These are phyloP conservation scores for Eucommia ulmoides DNA, from an alignment of 257 asterid species.

Conservation along the genomic window DNA sequence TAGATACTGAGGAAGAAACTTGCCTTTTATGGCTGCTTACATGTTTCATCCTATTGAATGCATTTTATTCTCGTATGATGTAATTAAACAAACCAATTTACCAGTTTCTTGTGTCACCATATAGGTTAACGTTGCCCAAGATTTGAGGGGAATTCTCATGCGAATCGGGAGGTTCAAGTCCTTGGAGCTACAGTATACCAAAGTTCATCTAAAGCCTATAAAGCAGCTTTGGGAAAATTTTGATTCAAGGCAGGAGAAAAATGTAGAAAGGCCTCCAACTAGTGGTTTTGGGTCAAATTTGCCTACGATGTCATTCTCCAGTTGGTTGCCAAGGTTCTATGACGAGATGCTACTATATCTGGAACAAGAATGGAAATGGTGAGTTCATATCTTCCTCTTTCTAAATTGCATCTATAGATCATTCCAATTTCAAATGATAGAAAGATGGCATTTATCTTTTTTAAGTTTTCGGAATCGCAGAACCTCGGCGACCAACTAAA, in stretches of 20 bases:
- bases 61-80: not conserved
- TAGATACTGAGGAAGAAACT: too few species aligned
- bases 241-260: constrained; percentile 63
- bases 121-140: constrained; percentile 82
- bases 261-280: constrained; percentile 34
- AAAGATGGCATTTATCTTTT: too few species aligned
- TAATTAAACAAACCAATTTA: constrained; percentile 4
- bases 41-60: not conserved
- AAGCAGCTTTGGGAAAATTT: constrained; percentile 88
- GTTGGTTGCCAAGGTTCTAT: constrained; percentile 85
- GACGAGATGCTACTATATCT: constrained; percentile 91
- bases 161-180: constrained; percentile 89
- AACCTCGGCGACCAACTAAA: too few species aligned
- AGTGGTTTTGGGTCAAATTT: constrained; percentile 36
- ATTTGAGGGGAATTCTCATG: constrained; percentile 78
- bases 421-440: too few species aligned
- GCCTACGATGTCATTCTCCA: constrained; percentile 41
- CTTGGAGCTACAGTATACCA: constrained; percentile 65
- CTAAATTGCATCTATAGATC: not conserved
- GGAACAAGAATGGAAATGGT: constrained; percentile 99
- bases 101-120: constrained; percentile 4
- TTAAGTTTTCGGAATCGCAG: too few species aligned
- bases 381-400: constrained; percentile 9
- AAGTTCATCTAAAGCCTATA: constrained; percentile 73
- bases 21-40: not conserved